Conservation (phyloP, 73 alveolate genomes). For the Diophrys appendiculata region DNA sequence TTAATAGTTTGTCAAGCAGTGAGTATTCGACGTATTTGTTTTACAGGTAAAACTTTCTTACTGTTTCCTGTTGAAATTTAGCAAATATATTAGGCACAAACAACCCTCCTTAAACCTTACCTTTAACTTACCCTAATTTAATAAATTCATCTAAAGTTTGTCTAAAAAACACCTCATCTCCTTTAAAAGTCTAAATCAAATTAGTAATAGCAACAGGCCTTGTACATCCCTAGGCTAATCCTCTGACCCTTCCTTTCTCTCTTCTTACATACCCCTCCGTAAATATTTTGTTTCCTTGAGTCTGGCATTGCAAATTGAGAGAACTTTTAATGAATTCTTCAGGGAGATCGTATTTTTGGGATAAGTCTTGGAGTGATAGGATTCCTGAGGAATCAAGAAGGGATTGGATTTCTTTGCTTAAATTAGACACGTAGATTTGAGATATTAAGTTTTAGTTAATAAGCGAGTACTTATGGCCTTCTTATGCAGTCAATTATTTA, state of each 20-base stretch:
- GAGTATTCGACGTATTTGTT: conserved; percentile 41
- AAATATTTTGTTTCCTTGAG: conserved; percentile 34
- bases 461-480: neutral
- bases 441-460: conserved; percentile 44
- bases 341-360: conserved; percentile 40
- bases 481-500: conserved; percentile 12
- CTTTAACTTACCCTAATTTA: conserved; percentile 30
- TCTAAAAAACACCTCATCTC: conserved; percentile 37
- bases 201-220: conserved; percentile 43
- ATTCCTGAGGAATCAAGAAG: conserved; percentile 26
- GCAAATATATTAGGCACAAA: conserved; percentile 37
- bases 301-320: conserved; percentile 12
- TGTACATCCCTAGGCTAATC: conserved; percentile 31
- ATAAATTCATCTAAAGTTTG: conserved; percentile 28
- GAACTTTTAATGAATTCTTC: conserved; percentile 22
- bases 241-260: conserved; percentile 35
- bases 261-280: conserved; percentile 34
- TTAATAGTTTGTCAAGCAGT: conserved; percentile 23
- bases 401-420: conserved; percentile 43
- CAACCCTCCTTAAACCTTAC: conserved; percentile 39
- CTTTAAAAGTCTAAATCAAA: conserved; percentile 6
- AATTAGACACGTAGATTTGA: conserved; percentile 15
- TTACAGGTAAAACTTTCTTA: conserved; percentile 14
- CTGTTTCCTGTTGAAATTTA: conserved; percentile 30
- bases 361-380: conserved; percentile 10